Evolutionary conservation across 352 stramenopile species (phyloP), one percentile per base, ranked within the genome.

Genomic region (Globisporangium apiculatum): DNA sequence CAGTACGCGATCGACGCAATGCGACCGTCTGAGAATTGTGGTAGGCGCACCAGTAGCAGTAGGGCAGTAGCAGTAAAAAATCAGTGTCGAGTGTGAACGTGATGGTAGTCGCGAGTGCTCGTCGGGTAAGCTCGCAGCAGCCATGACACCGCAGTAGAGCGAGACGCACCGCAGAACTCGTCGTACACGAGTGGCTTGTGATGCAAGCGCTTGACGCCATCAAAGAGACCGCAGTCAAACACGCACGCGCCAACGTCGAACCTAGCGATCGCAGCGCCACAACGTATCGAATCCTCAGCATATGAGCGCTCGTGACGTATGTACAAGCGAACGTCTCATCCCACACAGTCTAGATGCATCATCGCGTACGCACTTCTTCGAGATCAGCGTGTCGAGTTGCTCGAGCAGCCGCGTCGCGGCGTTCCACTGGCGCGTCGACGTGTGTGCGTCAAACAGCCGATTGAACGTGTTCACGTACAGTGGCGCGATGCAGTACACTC

Each of bases 191-290:
- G 67, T 14, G 83, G 64, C 53, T 93, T 93, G 66, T 89, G 79
- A 51, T 93, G 83, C 58, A 86, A 67, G 4, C 79, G 72, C 63
- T 93, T 91, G 51, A 95, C 72, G 7, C 83, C 85, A 41, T 95
- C 83, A 58, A 95, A 90, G 15, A 95, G 66, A 2, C 85, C 85
- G 48, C 85, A 95, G 62, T 95, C 85, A 64, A 95, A 91, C 2
- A 95, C 71, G 50, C 85, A 95, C 15, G 85, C 85, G 7, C 83
- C 80, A 51, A 75, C 77, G 37, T 87, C 81, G 61, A 93, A 95
- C 42, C 84, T 90, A 48, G 48, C 24, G 24, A 31, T 31, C 2
- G 24, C 24, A 31, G 24, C 24, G 24, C 24, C 24, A 31, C 24
- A 31, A 31, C 24, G 1, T 31, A 31, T 31, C 24, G 24, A 31